A percentile compares a stretch with the other conserved stretches of the same genome.
phyloP scores from a whole-genome alignment of 441 rosid species.

The Populus tomentosa region DNA sequence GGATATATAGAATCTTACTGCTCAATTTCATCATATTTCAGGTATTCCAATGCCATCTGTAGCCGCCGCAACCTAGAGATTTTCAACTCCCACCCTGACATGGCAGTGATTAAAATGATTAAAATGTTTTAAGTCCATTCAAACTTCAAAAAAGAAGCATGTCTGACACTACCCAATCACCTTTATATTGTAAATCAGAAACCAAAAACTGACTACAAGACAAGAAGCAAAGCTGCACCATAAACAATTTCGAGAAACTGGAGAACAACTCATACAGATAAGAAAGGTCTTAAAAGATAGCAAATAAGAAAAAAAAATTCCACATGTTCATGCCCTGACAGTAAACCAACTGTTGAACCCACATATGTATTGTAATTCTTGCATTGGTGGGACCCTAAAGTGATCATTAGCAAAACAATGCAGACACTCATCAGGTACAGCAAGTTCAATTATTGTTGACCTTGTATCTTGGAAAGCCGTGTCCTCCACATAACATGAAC shows the following conservation, averaged over 20 bases:
- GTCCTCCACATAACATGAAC: neutral
- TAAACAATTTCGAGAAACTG: neutral
- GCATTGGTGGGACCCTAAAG: neutral
- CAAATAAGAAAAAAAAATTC: no score
- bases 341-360: neutral
- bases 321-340: neutral
- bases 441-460: neutral
- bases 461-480: neutral
- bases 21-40: conserved; percentile 83
- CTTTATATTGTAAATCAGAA: conserved; percentile 2
- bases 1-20: conserved; percentile 54
- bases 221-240: neutral
- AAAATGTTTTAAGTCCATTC: conserved; percentile 18
- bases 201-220: neutral
- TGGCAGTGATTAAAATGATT: conserved; percentile 15
- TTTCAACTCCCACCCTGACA: conserved; percentile 88
- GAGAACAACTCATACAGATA: neutral
- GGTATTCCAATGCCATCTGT: conserved; percentile 78
- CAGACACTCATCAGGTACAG: neutral
- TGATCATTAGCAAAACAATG: neutral
- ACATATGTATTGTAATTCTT: no score
- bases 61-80: conserved; percentile 72
- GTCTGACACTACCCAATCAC: neutral
- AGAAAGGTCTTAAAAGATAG: neutral
- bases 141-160: conserved; percentile 7